Evolutionary conservation across 257 asterid genomes (phyloP), one percentile per base, ranked within the genome.

Genomic region (Nicotiana obtusifolia): DNA sequence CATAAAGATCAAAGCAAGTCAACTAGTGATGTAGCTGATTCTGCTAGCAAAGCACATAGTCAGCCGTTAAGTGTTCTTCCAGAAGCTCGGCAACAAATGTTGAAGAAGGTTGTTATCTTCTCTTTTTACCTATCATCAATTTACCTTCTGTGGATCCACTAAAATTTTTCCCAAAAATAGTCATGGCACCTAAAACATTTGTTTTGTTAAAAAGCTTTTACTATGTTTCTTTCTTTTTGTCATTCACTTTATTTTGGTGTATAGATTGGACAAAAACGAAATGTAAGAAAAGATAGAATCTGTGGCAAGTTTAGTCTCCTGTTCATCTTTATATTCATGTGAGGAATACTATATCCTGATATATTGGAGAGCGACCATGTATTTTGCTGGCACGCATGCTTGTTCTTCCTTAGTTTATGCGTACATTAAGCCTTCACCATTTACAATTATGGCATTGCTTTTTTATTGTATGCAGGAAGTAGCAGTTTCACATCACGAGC

Each of bases 31-130:
- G 41, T 33, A 5, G 41, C 41, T 33, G 41, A 33, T 33, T 33
- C 41, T 7, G 8, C 41, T 33, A 1, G 41, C 7, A 33, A 33
- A 33, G 41, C 41, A 33, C 41, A 33, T 33, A 33, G 41, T 33
- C 41, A 33, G 41, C 6, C 0, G 41, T 33, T 33, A 33, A 7
- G 5, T 33, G 37, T 4, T 57, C 86, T 78, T 57, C 60, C 71
- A 41, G 92, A 87, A 84, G 82, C 84, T 14, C 80, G 85, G 82
- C 83, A 31, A 61, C 69, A 81, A 37, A 86, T 82, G 53, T 83
- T 26, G 41, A 89, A 89, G 93, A 87, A 81, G 90, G 90, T 86
- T 44, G n/a, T n/a, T n/a, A n/a, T n/a, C n/a, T n/a, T n/a, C n/a
- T n/a, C n/a, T n/a, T n/a, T n/a, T 9, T 62, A 35, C 2, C 65